Percentiles rank a stretch among this genome's conserved stretches.
These are phyloP conservation scores for Daedaleopsis nitida DNA, from an alignment of 768 basidiomycete species.

Conservation along the genomic window DNA sequence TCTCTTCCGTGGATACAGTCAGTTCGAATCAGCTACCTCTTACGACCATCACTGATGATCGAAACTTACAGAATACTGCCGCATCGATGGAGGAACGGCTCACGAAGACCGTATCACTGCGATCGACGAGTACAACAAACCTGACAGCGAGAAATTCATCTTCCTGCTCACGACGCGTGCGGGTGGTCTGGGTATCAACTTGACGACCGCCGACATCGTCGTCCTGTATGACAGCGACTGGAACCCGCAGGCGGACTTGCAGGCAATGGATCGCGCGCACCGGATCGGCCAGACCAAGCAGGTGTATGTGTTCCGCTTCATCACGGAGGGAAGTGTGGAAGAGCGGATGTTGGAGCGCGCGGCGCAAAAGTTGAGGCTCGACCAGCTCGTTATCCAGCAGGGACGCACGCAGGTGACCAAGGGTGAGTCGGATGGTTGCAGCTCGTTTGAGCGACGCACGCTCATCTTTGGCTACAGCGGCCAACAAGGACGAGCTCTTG, in stretches of 20 bases:
- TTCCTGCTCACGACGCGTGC: conserved; percentile 96
- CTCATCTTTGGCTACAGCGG: conserved; percentile 48
- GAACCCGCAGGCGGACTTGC: conserved; percentile 99
- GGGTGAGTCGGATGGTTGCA: conserved; percentile 43
- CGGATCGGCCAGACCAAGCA: conserved; percentile 97
- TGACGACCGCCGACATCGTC: conserved; percentile 93
- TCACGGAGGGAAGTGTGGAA: conserved; percentile 94
- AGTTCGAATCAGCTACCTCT: conserved; percentile 30
- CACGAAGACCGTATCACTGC: conserved; percentile 95
- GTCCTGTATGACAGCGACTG: conserved; percentile 97
- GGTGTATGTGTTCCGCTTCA: conserved; percentile 96
- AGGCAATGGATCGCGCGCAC: conserved; percentile 98
- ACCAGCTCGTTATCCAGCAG: conserved; percentile 97
- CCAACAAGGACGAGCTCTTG: conserved; percentile 92
- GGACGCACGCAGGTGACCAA: conserved; percentile 84
- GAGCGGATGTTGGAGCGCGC: conserved; percentile 94
- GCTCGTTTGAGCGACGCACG: background rate
- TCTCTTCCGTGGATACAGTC: conserved; percentile 86
- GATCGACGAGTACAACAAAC: conserved; percentile 98
- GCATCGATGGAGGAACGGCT: conserved; percentile 93
- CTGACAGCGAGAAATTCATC: conserved; percentile 92
- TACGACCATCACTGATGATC: background rate
- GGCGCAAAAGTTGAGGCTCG: conserved; percentile 91
- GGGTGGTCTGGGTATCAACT: conserved; percentile 95
- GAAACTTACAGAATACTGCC: conserved; percentile 75